Evolutionary conservation across 331 rosid species (phyloP).

Genomic region (Acacia pycnantha): DNA sequence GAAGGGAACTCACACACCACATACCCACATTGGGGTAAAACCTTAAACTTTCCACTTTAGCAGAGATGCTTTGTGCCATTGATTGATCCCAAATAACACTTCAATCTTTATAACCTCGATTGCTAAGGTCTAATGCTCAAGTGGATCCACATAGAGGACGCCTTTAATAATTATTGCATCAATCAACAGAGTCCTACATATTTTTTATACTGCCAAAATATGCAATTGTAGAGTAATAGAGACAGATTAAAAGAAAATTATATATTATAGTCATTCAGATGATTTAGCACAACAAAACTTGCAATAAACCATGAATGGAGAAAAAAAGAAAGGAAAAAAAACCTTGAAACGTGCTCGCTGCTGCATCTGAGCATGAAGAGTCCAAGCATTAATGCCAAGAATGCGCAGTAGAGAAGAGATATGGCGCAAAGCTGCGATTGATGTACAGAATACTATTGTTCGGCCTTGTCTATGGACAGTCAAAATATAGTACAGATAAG

Average conservation of each 20-base stretch:
- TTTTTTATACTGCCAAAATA: background rate
- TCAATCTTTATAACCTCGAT: background rate
- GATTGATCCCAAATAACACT: background rate
- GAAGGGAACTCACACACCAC: background rate
- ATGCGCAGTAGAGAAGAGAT: conserved; percentile 77
- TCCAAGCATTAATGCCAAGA: conserved; percentile 70
- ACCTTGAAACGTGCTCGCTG: conserved; percentile 94
- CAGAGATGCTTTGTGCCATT: background rate
- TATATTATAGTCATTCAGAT: background rate
- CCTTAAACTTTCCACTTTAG: background rate
- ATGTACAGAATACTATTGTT: conserved; percentile 89
- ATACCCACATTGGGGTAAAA: background rate
- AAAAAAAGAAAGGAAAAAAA: conserved; percentile 20
- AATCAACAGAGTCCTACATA: background rate
- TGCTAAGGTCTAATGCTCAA: background rate
- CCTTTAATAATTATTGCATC: background rate
- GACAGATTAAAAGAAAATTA: background rate
- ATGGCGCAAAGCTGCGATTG: conserved; percentile 90
- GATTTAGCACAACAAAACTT: conserved; percentile 7
- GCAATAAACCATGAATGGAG: conserved; percentile 7
- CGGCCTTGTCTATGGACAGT: conserved; percentile 90
- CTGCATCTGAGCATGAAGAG: conserved; percentile 94
- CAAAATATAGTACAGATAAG: conserved; percentile 83
- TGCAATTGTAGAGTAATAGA: background rate
- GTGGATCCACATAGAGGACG: background rate